A percentile compares a stretch with the other conserved stretches of the same genome.
Conservation (phyloP, 306 rosid genomes). For the Potentilla sterilis region DNA sequence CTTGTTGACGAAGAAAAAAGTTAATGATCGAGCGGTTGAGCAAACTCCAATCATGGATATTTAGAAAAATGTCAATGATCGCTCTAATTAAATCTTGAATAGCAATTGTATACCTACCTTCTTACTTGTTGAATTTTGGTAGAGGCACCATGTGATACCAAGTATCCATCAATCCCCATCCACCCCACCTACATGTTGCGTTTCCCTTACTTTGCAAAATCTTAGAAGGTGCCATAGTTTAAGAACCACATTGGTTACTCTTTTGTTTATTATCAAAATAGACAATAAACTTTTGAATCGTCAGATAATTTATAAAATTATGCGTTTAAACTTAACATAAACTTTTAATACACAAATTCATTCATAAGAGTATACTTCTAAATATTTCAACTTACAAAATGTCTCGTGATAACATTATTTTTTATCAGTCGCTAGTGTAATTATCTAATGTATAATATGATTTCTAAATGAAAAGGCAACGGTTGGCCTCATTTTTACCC, state of each 20-base stretch:
- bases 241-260: background rate
- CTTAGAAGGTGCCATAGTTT: background rate
- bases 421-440: background rate
- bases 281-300: background rate
- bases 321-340: background rate
- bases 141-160: slow-evolving; percentile 28
- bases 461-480: background rate
- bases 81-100: slow-evolving; percentile 25
- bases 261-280: too few relatives aligned
- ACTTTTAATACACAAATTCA: background rate
- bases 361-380: background rate
- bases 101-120: slow-evolving; percentile 32
- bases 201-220: slow-evolving; percentile 1
- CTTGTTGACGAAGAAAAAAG: background rate
- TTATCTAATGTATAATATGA: background rate
- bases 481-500: background rate
- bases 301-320: background rate
- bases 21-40: background rate
- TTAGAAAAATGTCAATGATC: slow-evolving; percentile 20
- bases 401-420: background rate
- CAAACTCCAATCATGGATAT: slow-evolving; percentile 8
- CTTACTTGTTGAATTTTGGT: slow-evolving; percentile 30
- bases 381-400: background rate
- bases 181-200: slow-evolving; percentile 54
- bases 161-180: slow-evolving; percentile 64